Conservation (phyloP, 2,329 filamentous ascomycete species). For the Colletotrichum trifolii region DNA sequence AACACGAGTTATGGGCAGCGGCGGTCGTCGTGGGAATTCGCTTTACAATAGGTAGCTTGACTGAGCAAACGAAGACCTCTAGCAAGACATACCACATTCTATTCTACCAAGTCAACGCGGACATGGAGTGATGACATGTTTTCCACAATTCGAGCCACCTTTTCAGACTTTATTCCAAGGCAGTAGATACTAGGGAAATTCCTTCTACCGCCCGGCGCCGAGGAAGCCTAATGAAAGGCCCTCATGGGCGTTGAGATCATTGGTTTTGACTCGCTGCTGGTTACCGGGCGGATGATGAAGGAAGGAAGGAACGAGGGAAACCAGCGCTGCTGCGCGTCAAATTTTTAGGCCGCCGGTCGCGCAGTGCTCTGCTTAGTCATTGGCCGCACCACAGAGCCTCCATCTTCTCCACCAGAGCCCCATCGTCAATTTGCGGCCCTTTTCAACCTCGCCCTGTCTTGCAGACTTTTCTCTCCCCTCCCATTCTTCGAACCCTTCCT, state of each 20-base stretch:
- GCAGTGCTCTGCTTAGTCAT: not conserved
- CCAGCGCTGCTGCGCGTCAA: conserved; percentile 8
- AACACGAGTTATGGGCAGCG: too few species aligned
- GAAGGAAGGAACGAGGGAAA: conserved; percentile 43
- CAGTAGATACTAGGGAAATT: conserved; percentile 84
- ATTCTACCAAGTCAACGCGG: not conserved
- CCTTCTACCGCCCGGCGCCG: conserved; percentile 70
- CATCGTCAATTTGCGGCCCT: conserved; percentile 38
- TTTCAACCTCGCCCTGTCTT: conserved; percentile 32
- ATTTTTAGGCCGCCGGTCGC: conserved; percentile 35
- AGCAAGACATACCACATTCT: conserved; percentile 2
- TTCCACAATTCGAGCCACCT: conserved; percentile 85
- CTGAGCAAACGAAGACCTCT: not conserved
- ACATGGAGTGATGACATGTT: conserved; percentile 59
- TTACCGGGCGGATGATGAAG: conserved; percentile 53
- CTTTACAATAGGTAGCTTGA: not conserved
- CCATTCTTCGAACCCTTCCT: not conserved
- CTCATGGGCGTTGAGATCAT: conserved; percentile 45
- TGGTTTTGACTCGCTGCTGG: conserved; percentile 40
- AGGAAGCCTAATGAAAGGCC: conserved; percentile 66
- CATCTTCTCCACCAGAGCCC: conserved; percentile 25
- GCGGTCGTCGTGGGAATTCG: too few species aligned
- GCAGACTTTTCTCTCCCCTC: conserved; percentile 16
- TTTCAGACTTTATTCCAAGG: conserved; percentile 82
- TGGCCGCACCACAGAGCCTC: conserved; percentile 14